These are phyloP conservation scores for Corinectria fuckeliana DNA, from an alignment of 2,329 filamentous ascomycete genomes.

Conservation along the genomic window DNA sequence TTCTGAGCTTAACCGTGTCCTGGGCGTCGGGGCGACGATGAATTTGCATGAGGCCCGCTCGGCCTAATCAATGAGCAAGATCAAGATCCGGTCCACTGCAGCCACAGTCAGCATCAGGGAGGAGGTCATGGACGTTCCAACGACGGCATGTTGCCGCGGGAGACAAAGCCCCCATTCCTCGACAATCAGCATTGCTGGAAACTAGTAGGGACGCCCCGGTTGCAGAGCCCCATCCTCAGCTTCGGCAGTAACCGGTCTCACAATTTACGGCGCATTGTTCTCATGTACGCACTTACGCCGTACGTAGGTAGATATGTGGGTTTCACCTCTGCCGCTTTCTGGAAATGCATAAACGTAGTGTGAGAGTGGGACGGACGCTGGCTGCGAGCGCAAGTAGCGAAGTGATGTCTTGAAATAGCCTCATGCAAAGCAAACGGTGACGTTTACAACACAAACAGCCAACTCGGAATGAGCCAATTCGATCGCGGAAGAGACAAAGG, in stretches of 20 bases:
- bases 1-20: constrained; percentile 1
- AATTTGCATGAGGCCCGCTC: not conserved
- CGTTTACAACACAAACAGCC: not conserved
- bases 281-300: constrained; percentile 12
- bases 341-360: constrained; percentile 8
- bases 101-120: not conserved
- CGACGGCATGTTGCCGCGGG: constrained; percentile 31
- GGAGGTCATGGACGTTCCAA: not conserved
- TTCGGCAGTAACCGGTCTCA: constrained; percentile 24
- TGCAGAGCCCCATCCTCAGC: constrained; percentile 15
- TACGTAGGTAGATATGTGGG: constrained; percentile 8
- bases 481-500: not conserved
- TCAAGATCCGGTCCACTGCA: not conserved
- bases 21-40: not conserved
- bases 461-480: not conserved
- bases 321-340: constrained; percentile 24
- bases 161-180: constrained; percentile 22
- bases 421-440: not conserved
- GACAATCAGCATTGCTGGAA: constrained; percentile 18
- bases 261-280: constrained; percentile 8
- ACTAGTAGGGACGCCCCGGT: constrained; percentile 15
- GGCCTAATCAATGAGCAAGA: not conserved
- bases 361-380: constrained; percentile 7
- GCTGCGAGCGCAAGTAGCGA: not conserved
- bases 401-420: constrained; percentile 1